Conservation (phyloP, 495 filamentous ascomycete genomes). For the Trichoderma gamsii region DNA sequence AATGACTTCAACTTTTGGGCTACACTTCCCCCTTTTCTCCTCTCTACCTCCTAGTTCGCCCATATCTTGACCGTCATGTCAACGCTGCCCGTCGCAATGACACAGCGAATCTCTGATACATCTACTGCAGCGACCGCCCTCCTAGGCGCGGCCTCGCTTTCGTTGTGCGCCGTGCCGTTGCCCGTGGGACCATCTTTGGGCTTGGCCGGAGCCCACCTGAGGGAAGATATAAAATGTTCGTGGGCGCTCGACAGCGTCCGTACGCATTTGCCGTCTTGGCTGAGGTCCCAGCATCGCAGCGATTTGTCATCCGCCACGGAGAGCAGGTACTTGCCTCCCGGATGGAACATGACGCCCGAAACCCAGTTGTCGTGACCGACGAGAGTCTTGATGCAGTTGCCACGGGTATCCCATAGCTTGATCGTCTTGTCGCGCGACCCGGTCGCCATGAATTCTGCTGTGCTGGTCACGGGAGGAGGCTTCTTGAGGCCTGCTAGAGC, state of each 20-base stretch:
- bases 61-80: conserved; percentile 57
- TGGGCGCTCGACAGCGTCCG: conserved; percentile 76
- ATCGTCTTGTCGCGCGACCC: conserved; percentile 89
- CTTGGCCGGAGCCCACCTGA: conserved; percentile 85
- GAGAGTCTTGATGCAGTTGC: conserved; percentile 80
- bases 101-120: conserved; percentile 47
- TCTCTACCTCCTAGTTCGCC: conserved; percentile 37
- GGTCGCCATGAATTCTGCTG: conserved; percentile 86
- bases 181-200: conserved; percentile 48
- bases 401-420: conserved; percentile 80
- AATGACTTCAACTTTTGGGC: conserved; percentile 6
- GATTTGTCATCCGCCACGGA: conserved; percentile 87
- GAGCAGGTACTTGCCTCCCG: conserved; percentile 87
- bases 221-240: conserved; percentile 78
- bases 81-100: conserved; percentile 58
- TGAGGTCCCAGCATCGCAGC: conserved; percentile 89
- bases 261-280: conserved; percentile 84
- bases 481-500: conserved; percentile 80
- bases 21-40: background rate
- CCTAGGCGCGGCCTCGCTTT: conserved; percentile 41
- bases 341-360: conserved; percentile 79
- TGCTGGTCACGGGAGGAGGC: conserved; percentile 62
- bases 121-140: conserved; percentile 33
- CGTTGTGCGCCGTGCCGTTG: conserved; percentile 45
- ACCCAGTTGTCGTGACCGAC: conserved; percentile 97